Base-by-base conservation (phyloP, 768 basidiomycete genomes). In the Auricularia cornea region DNA sequence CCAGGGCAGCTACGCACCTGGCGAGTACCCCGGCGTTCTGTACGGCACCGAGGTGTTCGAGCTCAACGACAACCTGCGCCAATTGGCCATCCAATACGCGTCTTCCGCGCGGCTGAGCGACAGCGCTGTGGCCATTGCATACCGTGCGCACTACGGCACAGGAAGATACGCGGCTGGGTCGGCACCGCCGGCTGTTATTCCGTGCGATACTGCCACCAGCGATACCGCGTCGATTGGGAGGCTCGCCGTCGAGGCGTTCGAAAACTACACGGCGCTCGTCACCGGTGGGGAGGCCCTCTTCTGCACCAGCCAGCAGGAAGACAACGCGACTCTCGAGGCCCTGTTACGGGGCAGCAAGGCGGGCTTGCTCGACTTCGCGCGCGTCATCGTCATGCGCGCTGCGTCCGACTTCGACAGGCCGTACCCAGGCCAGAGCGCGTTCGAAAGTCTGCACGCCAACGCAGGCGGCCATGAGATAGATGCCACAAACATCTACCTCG, bases 1-100 rank as follows among this genome's bases (percentile, higher is more conserved):
- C 1, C 71, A 68, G 44, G 76, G 74, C 2, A 67, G 73, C 28
- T 66, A 52, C 29, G 66, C 62, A 6, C 75, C 76, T 2, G 71
- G 68, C 48, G 57, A 70, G 48, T 68, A 64, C 29, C 74, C 72
- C 12, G 63, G 64, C 14, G 56, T 61, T 31, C 66, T 76, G 29
- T 78, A 80, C 66, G 78, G 79, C n/a, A 79, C 77, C 26, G 78
- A 79, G 70, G 75, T 79, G n/a, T 79, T 75, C 69, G 76, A 79
- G 70, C 68, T 80, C 64, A 80, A 79, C 69, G 77, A 77, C 32
- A 73, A 72, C 60, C 71, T 80, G 11, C 72, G 76, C 11, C 68
- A 74, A 32, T 62, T 65, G 4, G 77, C 71, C 0, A 60, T 75
- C 41, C 66, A 59, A 30, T 66, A 72, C 62, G 74, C 75, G 2